These are phyloP conservation scores for Aspergillus transmontanensis DNA, from an alignment of 2,329 filamentous ascomycete species.

Conservation along the genomic window DNA sequence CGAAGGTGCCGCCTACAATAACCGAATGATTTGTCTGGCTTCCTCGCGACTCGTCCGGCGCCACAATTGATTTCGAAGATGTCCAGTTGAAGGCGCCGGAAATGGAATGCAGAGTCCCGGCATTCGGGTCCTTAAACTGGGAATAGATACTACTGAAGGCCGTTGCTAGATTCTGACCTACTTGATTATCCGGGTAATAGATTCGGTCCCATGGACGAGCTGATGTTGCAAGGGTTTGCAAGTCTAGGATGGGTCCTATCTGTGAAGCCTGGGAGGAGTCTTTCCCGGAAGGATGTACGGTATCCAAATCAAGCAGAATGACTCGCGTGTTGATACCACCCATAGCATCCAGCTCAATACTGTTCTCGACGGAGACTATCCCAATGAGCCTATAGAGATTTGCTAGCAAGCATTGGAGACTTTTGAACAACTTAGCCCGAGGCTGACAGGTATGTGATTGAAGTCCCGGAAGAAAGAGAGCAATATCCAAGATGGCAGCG, in stretches of 20 bases:
- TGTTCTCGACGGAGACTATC: conserved; percentile 66
- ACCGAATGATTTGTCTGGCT: conserved; percentile 59
- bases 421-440: conserved; percentile 63
- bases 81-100: conserved; percentile 26
- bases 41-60: conserved; percentile 21
- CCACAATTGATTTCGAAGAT: conserved; percentile 24
- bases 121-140: conserved; percentile 21
- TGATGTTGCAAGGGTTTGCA: conserved; percentile 50
- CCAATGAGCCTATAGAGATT: conserved; percentile 78
- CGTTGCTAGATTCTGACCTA: conserved; percentile 29
- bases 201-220: conserved; percentile 34
- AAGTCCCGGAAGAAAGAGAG: conserved; percentile 65
- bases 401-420: conserved; percentile 74
- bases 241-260: conserved; percentile 54
- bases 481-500: conserved; percentile 56
- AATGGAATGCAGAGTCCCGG: conserved; percentile 24
- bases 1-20: conserved; percentile 90
- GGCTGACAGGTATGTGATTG: conserved; percentile 53
- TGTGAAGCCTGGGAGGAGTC: conserved; percentile 10
- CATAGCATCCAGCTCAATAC: conserved; percentile 64
- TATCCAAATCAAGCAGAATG: conserved; percentile 68
- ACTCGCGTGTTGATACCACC: conserved; percentile 77
- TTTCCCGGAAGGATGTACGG: conserved; percentile 29
- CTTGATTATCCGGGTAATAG: conserved; percentile 33
- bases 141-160: conserved; percentile 38